Conservation (phyloP, 495 filamentous ascomycete genomes). For the Hypoxylon lienhwacheense region DNA sequence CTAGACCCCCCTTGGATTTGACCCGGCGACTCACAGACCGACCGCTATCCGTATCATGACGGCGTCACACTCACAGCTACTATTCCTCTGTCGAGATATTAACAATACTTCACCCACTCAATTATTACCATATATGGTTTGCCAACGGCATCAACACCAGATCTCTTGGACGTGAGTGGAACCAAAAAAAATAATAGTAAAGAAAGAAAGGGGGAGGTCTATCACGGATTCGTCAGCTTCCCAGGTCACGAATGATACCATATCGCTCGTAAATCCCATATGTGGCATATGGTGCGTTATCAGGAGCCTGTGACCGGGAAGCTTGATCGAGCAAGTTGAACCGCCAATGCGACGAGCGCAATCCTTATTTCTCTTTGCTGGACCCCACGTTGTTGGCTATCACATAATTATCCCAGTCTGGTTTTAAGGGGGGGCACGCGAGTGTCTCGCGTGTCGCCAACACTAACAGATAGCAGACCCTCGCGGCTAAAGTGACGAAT, state of each 20-base stretch:
- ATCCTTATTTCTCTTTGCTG: constrained; percentile 10
- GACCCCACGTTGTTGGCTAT: constrained; percentile 25
- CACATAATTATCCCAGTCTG: constrained; percentile 14
- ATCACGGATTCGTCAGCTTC: constrained; percentile 1
- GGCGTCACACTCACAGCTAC: constrained; percentile 13
- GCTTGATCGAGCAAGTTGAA: constrained; percentile 35
- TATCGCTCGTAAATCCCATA: constrained; percentile 28
- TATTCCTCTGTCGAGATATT: constrained; percentile 22
- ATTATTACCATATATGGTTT: constrained; percentile 7
- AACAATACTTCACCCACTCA: constrained; percentile 19
- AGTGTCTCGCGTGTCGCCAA: constrained; percentile 24
- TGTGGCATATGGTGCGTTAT: constrained; percentile 31
- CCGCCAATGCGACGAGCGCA: constrained; percentile 22
- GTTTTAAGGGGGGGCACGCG: constrained; percentile 9
- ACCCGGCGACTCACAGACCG: constrained; percentile 14
- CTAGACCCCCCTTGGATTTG: constrained; percentile 29
- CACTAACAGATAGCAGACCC: constrained; percentile 21
- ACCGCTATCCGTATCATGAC: constrained; percentile 9
- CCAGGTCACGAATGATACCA: constrained; percentile 22
- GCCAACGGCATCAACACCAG: constrained; percentile 11
- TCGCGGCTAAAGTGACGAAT: constrained; percentile 32
- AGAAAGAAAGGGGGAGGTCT: constrained; percentile 2
- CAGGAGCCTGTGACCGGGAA: constrained; percentile 18
- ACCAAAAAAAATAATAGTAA: constrained; percentile 2
- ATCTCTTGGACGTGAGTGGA: constrained; percentile 3